Base-by-base conservation (phyloP, 805 yeast species). In the Lipomyces starkeyi region DNA sequence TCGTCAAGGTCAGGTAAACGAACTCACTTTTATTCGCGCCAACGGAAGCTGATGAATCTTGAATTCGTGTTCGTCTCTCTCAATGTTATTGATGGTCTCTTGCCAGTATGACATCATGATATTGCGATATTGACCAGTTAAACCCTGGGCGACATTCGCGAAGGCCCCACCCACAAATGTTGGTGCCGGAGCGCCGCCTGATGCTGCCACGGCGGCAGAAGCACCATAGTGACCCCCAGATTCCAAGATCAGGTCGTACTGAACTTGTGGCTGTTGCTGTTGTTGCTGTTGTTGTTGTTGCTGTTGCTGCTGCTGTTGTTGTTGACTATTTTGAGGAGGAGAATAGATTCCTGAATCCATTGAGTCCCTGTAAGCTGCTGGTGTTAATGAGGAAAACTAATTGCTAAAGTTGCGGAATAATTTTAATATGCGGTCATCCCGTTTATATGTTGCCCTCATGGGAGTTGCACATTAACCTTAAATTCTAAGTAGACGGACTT, bases 61-160 rank as follows among this genome's bases (percentile, higher is more conserved):
- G 81, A 94, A 95, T 77, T 91, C 97, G 76, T 91, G 97, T 67
- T 89, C 91, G 74, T 88, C 92, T n/a, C 85, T 84, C 79, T 95
- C 99, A 61, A 95, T 92, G 64, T 89, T 86, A 76, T 92, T 92
- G 78, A 95, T 93, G 14, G 97, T 89, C 73, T 91, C 96, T 80
- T 95, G 99, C 99, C 99, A 95, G 78, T 94, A 95, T 70, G 91
- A 93, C 86, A 96, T 89, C 93, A 95, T 91, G 82, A 89, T 85
- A 73, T 91, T 93, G 68, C 92, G 85, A 79, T 93, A 89, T 66
- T 87, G 86, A 1, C 97, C 97, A 6, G 84, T 83, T 25, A 94
- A 81, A 0, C 98, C 98, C 76, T 93, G 98, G 1, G 97, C 97
- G 6, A 95, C 98, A 78, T 95, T 95, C 69, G 86, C 84, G 75